These are phyloP conservation scores for Rhododendron williamsianum DNA, from an alignment of 148 eudicot species.

Conservation along the genomic window DNA sequence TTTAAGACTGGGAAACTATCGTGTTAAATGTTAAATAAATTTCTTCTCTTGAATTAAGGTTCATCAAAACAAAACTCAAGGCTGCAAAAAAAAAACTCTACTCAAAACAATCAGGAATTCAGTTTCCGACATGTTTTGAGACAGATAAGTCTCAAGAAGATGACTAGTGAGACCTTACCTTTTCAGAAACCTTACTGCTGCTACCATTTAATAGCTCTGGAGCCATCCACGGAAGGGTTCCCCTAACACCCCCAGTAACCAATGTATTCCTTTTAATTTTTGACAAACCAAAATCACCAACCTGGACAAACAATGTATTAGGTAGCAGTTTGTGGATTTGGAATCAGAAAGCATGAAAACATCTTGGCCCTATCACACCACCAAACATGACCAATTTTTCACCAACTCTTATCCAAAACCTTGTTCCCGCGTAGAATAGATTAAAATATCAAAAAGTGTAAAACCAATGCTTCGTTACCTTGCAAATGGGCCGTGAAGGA, in stretches of 20 bases:
- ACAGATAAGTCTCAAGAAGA: neutral
- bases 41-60: neutral
- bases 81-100: neutral
- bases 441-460: neutral
- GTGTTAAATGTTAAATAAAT: neutral
- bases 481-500: slow-evolving; percentile 79
- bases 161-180: slow-evolving; percentile 16
- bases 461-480: slow-evolving; percentile 34
- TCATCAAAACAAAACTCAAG: neutral
- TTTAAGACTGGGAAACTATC: neutral
- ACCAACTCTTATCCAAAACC: neutral
- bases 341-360: neutral
- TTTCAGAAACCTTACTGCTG: slow-evolving; percentile 37
- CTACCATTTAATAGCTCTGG: slow-evolving; percentile 48
- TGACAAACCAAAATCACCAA: slow-evolving; percentile 51
- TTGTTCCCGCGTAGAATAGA: neutral
- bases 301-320: slow-evolving; percentile 20
- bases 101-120: neutral
- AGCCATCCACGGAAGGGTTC: slow-evolving; percentile 60
- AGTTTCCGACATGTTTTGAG: neutral
- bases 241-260: slow-evolving; percentile 50
- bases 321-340: neutral
- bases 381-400: neutral
- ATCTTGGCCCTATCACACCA: neutral
- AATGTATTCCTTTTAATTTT: slow-evolving; percentile 42